Base-by-base conservation (phyloP, 208 protist species). In the Trypanosoma vivax region DNA sequence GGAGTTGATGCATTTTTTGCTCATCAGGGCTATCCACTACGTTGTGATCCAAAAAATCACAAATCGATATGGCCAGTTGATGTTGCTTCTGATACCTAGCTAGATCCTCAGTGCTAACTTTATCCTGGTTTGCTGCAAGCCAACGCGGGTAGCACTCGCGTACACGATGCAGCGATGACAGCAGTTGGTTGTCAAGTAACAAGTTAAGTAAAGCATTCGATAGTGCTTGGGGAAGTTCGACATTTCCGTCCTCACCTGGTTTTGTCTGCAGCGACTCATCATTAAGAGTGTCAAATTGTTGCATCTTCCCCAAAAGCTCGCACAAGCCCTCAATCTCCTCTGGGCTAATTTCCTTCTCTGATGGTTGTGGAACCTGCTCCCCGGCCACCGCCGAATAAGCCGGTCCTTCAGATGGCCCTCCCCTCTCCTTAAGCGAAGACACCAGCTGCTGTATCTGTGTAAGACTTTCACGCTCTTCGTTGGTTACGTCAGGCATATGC, bases 61-160 rank as follows among this genome's bases (percentile, higher is more conserved):
- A 86, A 27, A 92, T 88, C 13, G 72, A 60, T 14, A 69, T 54
- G 18, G 66, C 53, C 56, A 76, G 71, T 14, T 59, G 31, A 14
- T 76, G 62, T 40, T 92, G 85, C 29, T 63, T 64, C 16, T 54
- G 34, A 54, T 82, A 88, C 23, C 65, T 60, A 45, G 60, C 68
- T 45, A 63, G 45, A 11, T 92, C 84, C 5, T 60, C 78, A n/a
- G 55, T 45, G 5, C 49, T 45, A 5, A 84, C 43, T 31, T 43
- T 43, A 3, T 45, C 53, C n/a, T 48, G 47, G 35, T 88, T 58
- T 3, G 40, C 66, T 4, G 47, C 66, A 27, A 92, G 43, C 53
- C 65, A 92, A 14, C 66, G 55, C 14, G 41, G 63, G 60, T 88
- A 92, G 0, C 73, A 60, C 30, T 88, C 73, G 0, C 73, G 76